These are phyloP conservation scores for Cyclotella kingstonii DNA, from an alignment of 108 stramenopile species.

Conservation along the genomic window DNA sequence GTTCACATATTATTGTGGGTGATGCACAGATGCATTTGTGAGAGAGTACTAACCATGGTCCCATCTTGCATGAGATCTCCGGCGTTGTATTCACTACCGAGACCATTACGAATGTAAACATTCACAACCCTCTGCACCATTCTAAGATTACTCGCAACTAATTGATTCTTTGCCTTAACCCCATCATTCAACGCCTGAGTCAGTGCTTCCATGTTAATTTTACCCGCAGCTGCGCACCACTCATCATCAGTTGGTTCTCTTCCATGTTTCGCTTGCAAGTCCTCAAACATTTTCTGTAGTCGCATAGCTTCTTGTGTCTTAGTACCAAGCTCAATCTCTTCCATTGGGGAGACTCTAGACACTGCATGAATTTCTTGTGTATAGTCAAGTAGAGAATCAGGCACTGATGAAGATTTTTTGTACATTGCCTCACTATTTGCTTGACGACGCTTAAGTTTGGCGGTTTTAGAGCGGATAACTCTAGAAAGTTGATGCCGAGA, in stretches of 20 bases:
- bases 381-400: constrained; percentile 72
- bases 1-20: neutral
- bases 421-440: constrained; percentile 52
- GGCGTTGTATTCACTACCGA: constrained; percentile 82
- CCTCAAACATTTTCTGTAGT: constrained; percentile 56
- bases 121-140: constrained; percentile 88
- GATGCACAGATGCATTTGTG: neutral
- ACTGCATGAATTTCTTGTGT: constrained; percentile 67
- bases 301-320: constrained; percentile 80
- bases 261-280: constrained; percentile 47
- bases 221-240: constrained; percentile 85
- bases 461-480: constrained; percentile 18
- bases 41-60: constrained; percentile 62
- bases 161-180: constrained; percentile 74
- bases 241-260: constrained; percentile 84
- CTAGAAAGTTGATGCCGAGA: constrained; percentile 23
- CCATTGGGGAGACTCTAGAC: constrained; percentile 63
- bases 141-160: constrained; percentile 78
- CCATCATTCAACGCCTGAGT: constrained; percentile 69
- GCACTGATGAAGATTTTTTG: constrained; percentile 58
- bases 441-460: constrained; percentile 38
- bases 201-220: constrained; percentile 69
- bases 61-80: constrained; percentile 92
- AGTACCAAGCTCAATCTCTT: constrained; percentile 75
- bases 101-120: constrained; percentile 79